Percentiles rank a stretch among this genome's conserved stretches.
phyloP scores from a whole-genome alignment of 2,329 filamentous ascomycete genomes.

The Fusarium secorum region DNA sequence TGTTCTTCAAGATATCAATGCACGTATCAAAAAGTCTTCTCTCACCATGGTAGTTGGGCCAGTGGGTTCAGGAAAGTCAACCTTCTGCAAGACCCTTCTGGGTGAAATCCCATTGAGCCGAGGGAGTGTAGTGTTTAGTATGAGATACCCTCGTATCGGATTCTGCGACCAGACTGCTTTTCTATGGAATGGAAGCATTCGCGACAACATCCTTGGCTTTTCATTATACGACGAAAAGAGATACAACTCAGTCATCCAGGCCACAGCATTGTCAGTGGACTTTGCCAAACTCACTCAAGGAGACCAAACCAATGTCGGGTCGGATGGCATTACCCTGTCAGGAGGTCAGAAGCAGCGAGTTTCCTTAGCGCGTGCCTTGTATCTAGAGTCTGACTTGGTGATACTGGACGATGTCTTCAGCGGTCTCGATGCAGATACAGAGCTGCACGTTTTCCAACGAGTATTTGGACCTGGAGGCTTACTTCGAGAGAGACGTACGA shows the following conservation, averaged over 20 bases:
- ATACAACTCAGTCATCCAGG: slow-evolving; percentile 47
- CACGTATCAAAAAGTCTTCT: slow-evolving; percentile 5
- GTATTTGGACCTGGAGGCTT: slow-evolving; percentile 54
- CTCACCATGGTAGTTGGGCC: slow-evolving; percentile 50
- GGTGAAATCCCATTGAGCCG: slow-evolving; percentile 38
- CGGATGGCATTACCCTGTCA: slow-evolving; percentile 51
- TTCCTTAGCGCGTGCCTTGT: slow-evolving; percentile 56
- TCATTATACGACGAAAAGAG: slow-evolving; percentile 41
- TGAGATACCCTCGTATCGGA: slow-evolving; percentile 32
- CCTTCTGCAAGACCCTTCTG: slow-evolving; percentile 48
- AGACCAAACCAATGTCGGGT: slow-evolving; percentile 50
- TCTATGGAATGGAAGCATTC: slow-evolving; percentile 48
- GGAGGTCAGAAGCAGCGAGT: slow-evolving; percentile 52
- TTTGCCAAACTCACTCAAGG: slow-evolving; percentile 45
- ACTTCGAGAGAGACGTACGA: slow-evolving; percentile 47
- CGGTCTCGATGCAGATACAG: slow-evolving; percentile 55
- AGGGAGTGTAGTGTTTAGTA: slow-evolving; percentile 20
- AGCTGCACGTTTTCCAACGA: slow-evolving; percentile 52
- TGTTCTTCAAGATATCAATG: slow-evolving; percentile 28
- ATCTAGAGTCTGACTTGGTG: slow-evolving; percentile 50
- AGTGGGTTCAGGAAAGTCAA: slow-evolving; percentile 49
- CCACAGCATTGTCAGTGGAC: slow-evolving; percentile 46
- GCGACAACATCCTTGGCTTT: slow-evolving; percentile 50
- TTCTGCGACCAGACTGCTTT: slow-evolving; percentile 47
- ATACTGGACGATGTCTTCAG: slow-evolving; percentile 57